Base-by-base conservation (phyloP, 2,329 filamentous ascomycete genomes). In the Venturia aucupariae region DNA sequence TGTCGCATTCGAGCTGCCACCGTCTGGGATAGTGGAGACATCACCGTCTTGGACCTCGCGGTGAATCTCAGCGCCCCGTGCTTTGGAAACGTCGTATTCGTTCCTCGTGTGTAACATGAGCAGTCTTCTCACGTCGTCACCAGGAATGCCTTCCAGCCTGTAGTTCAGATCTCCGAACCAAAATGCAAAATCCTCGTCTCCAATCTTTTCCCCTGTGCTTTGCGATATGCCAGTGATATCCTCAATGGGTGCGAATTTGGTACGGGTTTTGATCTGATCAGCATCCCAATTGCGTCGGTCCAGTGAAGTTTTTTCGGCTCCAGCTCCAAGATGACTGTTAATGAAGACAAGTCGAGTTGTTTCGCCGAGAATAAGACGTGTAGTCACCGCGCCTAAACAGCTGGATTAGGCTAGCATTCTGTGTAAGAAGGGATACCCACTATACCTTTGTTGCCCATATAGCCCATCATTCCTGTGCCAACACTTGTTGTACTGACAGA, bases 161-260 rank as follows among this genome's bases (percentile, higher is more conserved):
- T 97, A 99, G 73, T 99, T 99, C 51, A 99, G 81, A 74, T 99
- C 94, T 7, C 94, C 94, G 71, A 96, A 90, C 91, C 93, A 97
- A 71, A 99, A 97, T 0, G 87, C 86, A 76, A 97, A 92, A 72
- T 99, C 94, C 68, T 96, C 93, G 46, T 95, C 90, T 0, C 90
- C 92, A 68, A 99, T 87, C 42, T 80, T 84, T 27, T 87, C 84
- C n/a, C 87, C 85, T 44, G 76, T 73, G 2, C 72, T 75, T 65
- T 82, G 79, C 2, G 86, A 81, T 1, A 84, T 78, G 6, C 88
- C 84, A 10, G 89, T 86, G 0, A 82, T 79, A 65, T 88, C 83
- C 46, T 80, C 79, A 7, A 95, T 83, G 0, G 91, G 86, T 7
- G 89, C 85, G 70, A 97, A 97, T 67, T 85, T 87, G 1, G 90